Evolutionary conservation across 331 rosid species (phyloP).

Genomic region (Acacia pycnantha): DNA sequence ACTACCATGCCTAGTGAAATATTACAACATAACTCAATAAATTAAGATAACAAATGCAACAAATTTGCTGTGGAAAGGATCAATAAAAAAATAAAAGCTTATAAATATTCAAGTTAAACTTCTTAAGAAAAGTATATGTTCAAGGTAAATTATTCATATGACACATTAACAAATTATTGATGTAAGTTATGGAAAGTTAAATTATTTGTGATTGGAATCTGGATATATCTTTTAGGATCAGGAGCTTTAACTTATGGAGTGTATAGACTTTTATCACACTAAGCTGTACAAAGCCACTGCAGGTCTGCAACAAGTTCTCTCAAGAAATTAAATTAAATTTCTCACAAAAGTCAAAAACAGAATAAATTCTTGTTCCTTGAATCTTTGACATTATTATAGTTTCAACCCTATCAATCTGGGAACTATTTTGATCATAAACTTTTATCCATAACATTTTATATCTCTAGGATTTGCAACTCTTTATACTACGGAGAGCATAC

Average conservation of each 20-base stretch:
- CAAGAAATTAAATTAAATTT: conserved; percentile 9
- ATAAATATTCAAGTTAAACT: background rate
- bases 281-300: background rate
- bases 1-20: background rate
- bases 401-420: conserved; percentile 4
- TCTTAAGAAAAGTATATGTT: background rate
- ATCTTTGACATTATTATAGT: background rate
- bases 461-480: background rate
- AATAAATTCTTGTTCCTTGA: background rate
- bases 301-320: conserved; percentile 2
- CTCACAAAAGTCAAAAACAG: background rate
- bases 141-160: background rate
- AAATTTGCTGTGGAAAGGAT: background rate
- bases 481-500: conserved; percentile 35
- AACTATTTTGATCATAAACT: background rate
- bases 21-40: background rate
- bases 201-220: background rate
- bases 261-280: background rate
- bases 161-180: background rate
- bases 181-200: background rate
- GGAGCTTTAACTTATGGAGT: background rate
- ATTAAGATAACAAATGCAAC: background rate
- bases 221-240: background rate
- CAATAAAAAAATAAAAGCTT: background rate
- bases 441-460: conserved; percentile 7